These are phyloP conservation scores for Chaetoscypha palmicola DNA, from an alignment of 2,329 filamentous ascomycete species.

Conservation along the genomic window DNA sequence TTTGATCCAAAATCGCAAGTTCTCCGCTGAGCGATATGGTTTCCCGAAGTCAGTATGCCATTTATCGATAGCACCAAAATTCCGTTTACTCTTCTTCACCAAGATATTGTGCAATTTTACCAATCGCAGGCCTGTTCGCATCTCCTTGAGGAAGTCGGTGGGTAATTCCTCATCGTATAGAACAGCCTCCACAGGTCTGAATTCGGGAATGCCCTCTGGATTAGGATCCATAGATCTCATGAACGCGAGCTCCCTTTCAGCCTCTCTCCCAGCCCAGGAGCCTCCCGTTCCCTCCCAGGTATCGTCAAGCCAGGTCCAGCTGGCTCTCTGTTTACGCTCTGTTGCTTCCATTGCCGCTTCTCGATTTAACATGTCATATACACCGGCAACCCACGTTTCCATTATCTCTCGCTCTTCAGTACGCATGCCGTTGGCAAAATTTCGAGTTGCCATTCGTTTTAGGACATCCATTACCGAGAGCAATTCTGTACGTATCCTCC, in stretches of 20 bases:
- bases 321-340: slow-evolving; percentile 57
- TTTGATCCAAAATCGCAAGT: slow-evolving; percentile 93
- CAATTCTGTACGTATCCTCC: slow-evolving; percentile 74
- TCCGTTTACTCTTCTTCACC: slow-evolving; percentile 74
- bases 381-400: slow-evolving; percentile 69
- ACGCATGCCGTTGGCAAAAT: slow-evolving; percentile 76
- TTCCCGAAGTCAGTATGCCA: slow-evolving; percentile 93
- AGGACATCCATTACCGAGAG: slow-evolving; percentile 83
- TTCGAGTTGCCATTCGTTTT: slow-evolving; percentile 82
- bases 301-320: slow-evolving; percentile 73
- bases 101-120: slow-evolving; percentile 85
- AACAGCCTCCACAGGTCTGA: slow-evolving; percentile 49
- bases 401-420: slow-evolving; percentile 72
- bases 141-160: slow-evolving; percentile 64
- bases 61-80: slow-evolving; percentile 81
- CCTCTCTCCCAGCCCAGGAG: slow-evolving; percentile 49
- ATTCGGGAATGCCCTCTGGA: slow-evolving; percentile 56
- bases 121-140: slow-evolving; percentile 75
- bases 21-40: slow-evolving; percentile 89
- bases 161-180: slow-evolving; percentile 42
- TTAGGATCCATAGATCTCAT: slow-evolving; percentile 65
- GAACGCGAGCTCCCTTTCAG: slow-evolving; percentile 76
- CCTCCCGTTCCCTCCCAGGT: slow-evolving; percentile 53
- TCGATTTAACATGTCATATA: slow-evolving; percentile 66
- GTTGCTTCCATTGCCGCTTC: slow-evolving; percentile 72